Evolutionary conservation across 2,329 filamentous ascomycete species (phyloP), one percentile per base, ranked within the genome.

Genomic region (Herpotrichia juniperi): DNA sequence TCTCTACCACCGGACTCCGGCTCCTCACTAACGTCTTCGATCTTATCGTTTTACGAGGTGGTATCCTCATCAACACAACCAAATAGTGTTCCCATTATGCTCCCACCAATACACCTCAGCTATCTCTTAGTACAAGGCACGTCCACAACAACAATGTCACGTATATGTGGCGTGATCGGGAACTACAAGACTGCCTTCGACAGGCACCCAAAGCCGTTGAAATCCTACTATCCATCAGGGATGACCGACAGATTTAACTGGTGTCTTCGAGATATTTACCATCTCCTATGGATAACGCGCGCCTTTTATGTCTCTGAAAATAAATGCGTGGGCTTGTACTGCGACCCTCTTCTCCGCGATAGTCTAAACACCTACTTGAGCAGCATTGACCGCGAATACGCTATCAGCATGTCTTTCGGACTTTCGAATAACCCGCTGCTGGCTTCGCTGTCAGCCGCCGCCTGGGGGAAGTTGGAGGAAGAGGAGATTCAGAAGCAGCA

Each of bases 231-330:
- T 59, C 42, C 67, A 45, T 32, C 50, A 58, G 42, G 62, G 64
- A 57, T 55, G 40, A 72, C 71, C 34, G 83, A 85, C 57, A 76
- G 82, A 21, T 93, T 94, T 76, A 96, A 96, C 69, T 88, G 88
- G 19, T 92, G 89, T 68, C 81, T 96, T 26, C 93, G 94, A 85
- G 91, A 96, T 67, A 82, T 92, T 26, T 93, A 90, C 77, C 96
- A 96, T 68, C 85, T 89, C 45, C 72, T 94, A 42, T 96, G 91
- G 91, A 84, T 90, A 8, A 83, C 84, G 19, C 84, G 87, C 11
- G 91, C 88, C 1, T 87, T 96, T 53, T 84, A 84, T 51, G 10
- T 28, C 4, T 76, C 76, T 11, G 77, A 78, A 1, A 89, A 93
- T 58, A 85, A 86, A 61, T 78, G 82, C 2, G 63, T 80, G 14